Base-by-base conservation (phyloP, 116 monocot species). In the Dioscorea cayenensis region DNA sequence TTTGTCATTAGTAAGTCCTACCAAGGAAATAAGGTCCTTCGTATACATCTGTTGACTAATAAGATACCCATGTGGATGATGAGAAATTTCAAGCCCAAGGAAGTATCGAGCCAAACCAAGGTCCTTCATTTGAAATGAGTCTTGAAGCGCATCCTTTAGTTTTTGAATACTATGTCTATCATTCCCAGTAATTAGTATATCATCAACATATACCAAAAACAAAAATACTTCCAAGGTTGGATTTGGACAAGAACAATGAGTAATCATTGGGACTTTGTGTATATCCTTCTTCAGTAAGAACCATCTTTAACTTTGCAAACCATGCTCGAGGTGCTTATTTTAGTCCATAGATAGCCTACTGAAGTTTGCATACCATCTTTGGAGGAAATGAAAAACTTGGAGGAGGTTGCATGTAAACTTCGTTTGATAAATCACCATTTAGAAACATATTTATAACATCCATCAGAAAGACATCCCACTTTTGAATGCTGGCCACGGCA, bases 261-360 rank as follows among this genome's bases (percentile, higher is more conserved):
- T 28, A 13, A 36, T 59, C 67, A 36, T 32, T 37, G 36, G 37
- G 32, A 67, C 36, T 36, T 7, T 37, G 21, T 35, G 1, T 2
- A 36, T 64, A 77, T 20, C 55, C 71, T 36, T 17, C 18, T 3
- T 59, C 3, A 7, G 36, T 6, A 2, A 75, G 35, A 18, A 37
- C 51, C 17, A 27, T 18, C 25, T 22, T 66, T 23, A 75, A 27
- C 4, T 67, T 75, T 3, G 14, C 2, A 14, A 67, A 75, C 67
- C 75, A 75, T 60, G 68, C 75, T 20, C 75, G 20, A 12, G 59
- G 75, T 16, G 75, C 52, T 59, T 75, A 59, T 48, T 75, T 67
- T 2, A 75, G 35, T 1, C 75, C 66, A 43, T 75, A 67, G 9
- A 75, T 22, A 1, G 67, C 66, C 23, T 75, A 68, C 3, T 20